phyloP scores from a whole-genome alignment of 78 protist genomes.

The Bigelowiella natans region DNA sequence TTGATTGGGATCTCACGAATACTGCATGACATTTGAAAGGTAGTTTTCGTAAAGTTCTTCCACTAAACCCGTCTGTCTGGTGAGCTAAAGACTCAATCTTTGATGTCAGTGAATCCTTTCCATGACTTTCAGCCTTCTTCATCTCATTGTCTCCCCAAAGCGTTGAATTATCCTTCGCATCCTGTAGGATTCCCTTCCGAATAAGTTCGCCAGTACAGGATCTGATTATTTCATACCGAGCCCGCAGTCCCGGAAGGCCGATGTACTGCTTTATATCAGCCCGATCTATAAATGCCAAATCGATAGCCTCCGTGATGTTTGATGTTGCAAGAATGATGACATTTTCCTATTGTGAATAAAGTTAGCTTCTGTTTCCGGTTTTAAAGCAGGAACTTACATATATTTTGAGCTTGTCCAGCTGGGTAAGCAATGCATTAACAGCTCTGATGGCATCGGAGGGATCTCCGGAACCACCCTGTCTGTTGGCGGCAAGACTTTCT shows the following conservation, averaged over 20 bases:
- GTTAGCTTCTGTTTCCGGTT: no score
- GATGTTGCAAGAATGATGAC: slow-evolving; percentile 75
- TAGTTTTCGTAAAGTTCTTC: neutral
- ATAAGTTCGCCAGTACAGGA: neutral
- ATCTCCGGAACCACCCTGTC: slow-evolving; percentile 71
- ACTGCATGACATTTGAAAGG: slow-evolving; percentile 1
- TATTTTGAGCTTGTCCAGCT: slow-evolving; percentile 62
- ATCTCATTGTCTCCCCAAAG: no score
- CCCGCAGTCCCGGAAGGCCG: slow-evolving; percentile 57
- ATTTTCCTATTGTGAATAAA: slow-evolving; percentile 52
- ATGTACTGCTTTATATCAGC: slow-evolving; percentile 82
- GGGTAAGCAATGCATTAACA: slow-evolving; percentile 94
- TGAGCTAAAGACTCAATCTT: neutral
- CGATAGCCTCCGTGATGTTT: slow-evolving; percentile 75
- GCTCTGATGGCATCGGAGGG: slow-evolving; percentile 86
- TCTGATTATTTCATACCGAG: neutral
- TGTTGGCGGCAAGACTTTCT: slow-evolving; percentile 78
- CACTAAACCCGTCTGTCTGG: neutral
- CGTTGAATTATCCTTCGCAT: no score
- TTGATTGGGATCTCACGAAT: neutral
- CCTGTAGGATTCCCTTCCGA: neutral
- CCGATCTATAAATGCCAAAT: slow-evolving; percentile 80
- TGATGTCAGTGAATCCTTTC: neutral
- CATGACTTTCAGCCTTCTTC: no score
- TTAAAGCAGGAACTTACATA: neutral